Percentiles rank a stretch among this genome's conserved stretches.
Evolutionary conservation across 805 yeast species (phyloP).

Genomic region (Tetrapisispora iriomotensis): DNA sequence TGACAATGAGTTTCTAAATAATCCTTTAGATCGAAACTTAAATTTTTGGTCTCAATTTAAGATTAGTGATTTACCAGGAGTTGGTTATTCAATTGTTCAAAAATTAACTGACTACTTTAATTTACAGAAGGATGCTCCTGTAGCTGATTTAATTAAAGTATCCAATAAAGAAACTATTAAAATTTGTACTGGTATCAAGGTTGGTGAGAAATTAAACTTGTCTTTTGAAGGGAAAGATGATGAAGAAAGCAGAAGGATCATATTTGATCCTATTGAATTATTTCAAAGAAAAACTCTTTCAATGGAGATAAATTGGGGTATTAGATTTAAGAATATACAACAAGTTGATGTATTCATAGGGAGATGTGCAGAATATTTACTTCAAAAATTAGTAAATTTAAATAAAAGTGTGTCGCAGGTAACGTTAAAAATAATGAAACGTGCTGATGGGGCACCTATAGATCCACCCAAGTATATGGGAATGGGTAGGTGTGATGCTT

Average conservation of each 20-base stretch:
- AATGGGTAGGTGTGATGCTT: conserved; percentile 66
- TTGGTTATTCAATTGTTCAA: conserved; percentile 42
- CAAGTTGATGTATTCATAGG: conserved; percentile 60
- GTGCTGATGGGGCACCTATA: conserved; percentile 59
- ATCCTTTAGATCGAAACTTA: conserved; percentile 18
- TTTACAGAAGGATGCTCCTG: conserved; percentile 1
- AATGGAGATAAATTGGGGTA: conserved; percentile 87
- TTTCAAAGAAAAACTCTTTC: conserved; percentile 67
- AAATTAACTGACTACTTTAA: conserved; percentile 31
- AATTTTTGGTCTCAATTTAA: conserved; percentile 20
- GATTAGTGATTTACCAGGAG: conserved; percentile 48
- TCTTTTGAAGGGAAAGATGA: conserved; percentile 61
- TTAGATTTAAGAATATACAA: conserved; percentile 49
- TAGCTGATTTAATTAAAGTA: conserved; percentile 34
- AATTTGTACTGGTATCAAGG: conserved; percentile 51
- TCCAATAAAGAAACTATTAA: conserved; percentile 32
- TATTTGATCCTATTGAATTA: conserved; percentile 35
- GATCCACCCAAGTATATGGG: conserved; percentile 77
- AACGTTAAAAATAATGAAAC: conserved; percentile 53
- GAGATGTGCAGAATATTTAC: conserved; percentile 50
- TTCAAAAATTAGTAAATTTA: conserved; percentile 39
- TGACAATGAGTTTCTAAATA: conserved; percentile 23
- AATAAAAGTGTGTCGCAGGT: conserved; percentile 45
- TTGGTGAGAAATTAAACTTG: conserved; percentile 53
- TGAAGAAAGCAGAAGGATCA: conserved; percentile 43